Percentiles rank a stretch among this genome's conserved stretches.
phyloP scores from a whole-genome alignment of 768 basidiomycete genomes.

The Auriculariales sp. region DNA sequence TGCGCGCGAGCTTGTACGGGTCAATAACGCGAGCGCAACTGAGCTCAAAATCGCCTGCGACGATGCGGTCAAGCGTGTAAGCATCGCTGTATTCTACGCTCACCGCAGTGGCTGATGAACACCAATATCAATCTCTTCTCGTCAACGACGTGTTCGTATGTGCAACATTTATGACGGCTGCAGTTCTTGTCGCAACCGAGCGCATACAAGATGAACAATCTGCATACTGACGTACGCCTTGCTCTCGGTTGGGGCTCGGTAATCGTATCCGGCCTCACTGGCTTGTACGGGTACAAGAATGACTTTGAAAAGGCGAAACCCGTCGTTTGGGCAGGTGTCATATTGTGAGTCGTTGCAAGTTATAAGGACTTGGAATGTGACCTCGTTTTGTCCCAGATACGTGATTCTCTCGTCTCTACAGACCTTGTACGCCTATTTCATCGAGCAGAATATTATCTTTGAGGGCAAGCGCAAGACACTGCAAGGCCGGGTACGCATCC shows the following conservation, averaged over 20 bases:
- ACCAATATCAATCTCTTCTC: slow-evolving; percentile 9
- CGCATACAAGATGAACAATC: slow-evolving; percentile 73
- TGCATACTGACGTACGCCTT: slow-evolving; percentile 81
- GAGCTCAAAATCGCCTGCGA: slow-evolving; percentile 51
- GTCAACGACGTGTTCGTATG: neutral
- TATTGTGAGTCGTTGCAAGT: slow-evolving; percentile 37
- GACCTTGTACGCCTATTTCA: slow-evolving; percentile 70
- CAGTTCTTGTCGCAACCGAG: slow-evolving; percentile 72
- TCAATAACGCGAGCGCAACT: slow-evolving; percentile 34
- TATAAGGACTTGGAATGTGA: slow-evolving; percentile 4
- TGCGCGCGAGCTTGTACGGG: slow-evolving; percentile 25
- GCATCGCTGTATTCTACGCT: slow-evolving; percentile 12
- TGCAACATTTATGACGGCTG: neutral
- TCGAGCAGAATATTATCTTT: slow-evolving; percentile 76
- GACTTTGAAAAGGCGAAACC: slow-evolving; percentile 86
- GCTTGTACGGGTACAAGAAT: slow-evolving; percentile 71
- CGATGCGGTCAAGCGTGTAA: slow-evolving; percentile 79
- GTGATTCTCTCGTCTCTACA: slow-evolving; percentile 55
- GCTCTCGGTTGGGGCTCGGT: slow-evolving; percentile 78
- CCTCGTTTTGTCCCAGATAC: slow-evolving; percentile 37
- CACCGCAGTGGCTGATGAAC: neutral
- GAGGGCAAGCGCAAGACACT: slow-evolving; percentile 83
- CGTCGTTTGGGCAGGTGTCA: slow-evolving; percentile 63
- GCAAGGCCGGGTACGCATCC: slow-evolving; percentile 55
- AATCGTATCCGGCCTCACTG: slow-evolving; percentile 66